phyloP scores from a whole-genome alignment of 179 eudicot species.

The Amaranthus tricolor region DNA sequence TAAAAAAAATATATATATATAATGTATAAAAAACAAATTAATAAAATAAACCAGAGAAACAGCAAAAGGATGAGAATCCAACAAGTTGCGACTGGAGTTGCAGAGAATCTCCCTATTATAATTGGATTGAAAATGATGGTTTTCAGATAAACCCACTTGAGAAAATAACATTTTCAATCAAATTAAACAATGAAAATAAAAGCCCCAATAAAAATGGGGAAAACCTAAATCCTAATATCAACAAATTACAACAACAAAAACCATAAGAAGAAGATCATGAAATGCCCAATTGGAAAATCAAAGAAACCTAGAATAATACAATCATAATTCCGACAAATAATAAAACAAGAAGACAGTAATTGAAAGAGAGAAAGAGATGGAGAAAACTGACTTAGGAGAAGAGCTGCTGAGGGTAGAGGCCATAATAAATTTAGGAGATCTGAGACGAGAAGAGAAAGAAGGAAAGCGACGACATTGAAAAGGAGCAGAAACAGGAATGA shows the following conservation, averaged over 20 bases:
- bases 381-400: slow-evolving; percentile 30
- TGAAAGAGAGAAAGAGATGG: not conserved
- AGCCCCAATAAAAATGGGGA: not conserved
- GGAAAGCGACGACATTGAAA: slow-evolving; percentile 26
- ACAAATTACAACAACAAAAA: not conserved
- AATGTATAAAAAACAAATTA: not conserved
- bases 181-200: slow-evolving; percentile 4
- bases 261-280: not conserved
- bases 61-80: slow-evolving; percentile 20
- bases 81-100: slow-evolving; percentile 17
- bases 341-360: not conserved
- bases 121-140: slow-evolving; percentile 12
- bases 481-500: slow-evolving; percentile 32
- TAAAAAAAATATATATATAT: not conserved
- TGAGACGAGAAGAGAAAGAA: slow-evolving; percentile 28
- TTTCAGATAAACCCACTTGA: slow-evolving; percentile 16
- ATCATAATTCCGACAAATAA: not conserved
- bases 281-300: not conserved
- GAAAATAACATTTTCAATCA: slow-evolving; percentile 11
- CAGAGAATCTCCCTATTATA: not conserved
- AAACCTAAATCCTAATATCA: not conserved
- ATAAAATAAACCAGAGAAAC: not conserved
- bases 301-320: not conserved
- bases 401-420: slow-evolving; percentile 40
- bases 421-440: slow-evolving; percentile 39